Base-by-base conservation (phyloP, 495 filamentous ascomycete species). In the Venustampulla echinocandica region DNA sequence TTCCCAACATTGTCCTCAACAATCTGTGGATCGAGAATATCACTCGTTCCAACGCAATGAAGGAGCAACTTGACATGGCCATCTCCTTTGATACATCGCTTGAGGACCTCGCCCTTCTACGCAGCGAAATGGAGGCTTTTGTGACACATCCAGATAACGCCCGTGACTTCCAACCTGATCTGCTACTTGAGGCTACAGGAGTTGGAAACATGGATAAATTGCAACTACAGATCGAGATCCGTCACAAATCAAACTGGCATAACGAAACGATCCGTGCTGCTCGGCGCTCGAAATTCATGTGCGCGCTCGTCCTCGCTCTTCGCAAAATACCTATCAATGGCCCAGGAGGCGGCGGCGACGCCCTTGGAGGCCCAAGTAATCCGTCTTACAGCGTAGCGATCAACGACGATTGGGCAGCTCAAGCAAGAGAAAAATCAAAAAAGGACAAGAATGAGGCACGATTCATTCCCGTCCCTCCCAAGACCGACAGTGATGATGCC, bases 231-330 rank as follows among this genome's bases (percentile, higher is more conserved):
- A 75, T 92, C 28, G 82, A 85, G 50, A 87, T 96, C 57, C 79
- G 80, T 48, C 89, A 96, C 70, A 95, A 95, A 69, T 84, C 83
- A 50, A 98, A 97, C 68, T 98, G 92, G 92, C 80, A 90, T 36
- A 95, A 93, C 61, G 90, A 95, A 49, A 74, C 77, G 22, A 71
- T 97, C 30, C 82, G 90, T 18, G 79, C 84, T 18, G 75, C 84
- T 13, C 81, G 92, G 33, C 82, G 90, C 44, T 92, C 85, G 57
- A 96, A 94, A 63, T 95, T 98, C 69, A 92, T 97, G 80, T 95
- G 89, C 57, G 92, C 92, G 2, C 72, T 98, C 32, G 81, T 94
- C 5, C 67, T 88, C 9, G 90, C 92, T 7, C 70, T 96, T 27
- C 84, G 85, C 64, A 84, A 80, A 63, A 76, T 98, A 13, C 88